These are phyloP conservation scores for Brassica incana DNA, from an alignment of 345 rosid species.

Conservation along the genomic window DNA sequence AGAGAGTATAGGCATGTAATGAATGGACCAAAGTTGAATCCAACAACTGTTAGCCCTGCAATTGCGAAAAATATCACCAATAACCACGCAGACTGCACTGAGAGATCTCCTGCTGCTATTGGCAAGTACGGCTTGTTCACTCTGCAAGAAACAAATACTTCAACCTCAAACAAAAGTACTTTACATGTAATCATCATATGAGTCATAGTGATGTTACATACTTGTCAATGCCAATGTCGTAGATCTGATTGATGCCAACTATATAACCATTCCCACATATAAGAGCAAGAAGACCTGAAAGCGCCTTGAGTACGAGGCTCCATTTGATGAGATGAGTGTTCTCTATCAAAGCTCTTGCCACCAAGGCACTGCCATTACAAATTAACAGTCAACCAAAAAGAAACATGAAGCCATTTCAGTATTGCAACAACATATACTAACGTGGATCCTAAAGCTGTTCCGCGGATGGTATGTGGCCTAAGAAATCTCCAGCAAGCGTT, in stretches of 20 bases:
- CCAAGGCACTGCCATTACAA: slow-evolving; percentile 72
- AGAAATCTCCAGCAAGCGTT: slow-evolving; percentile 97
- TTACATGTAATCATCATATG: not conserved
- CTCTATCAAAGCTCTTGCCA: slow-evolving; percentile 82
- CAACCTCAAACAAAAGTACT: not conserved
- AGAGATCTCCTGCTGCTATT: slow-evolving; percentile 97
- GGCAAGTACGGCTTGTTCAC: slow-evolving; percentile 98
- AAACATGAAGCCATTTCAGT: not conserved
- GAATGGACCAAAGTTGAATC: slow-evolving; percentile 76
- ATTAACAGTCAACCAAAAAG: slow-evolving; percentile 4
- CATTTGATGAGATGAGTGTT: slow-evolving; percentile 75
- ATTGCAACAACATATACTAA: slow-evolving; percentile 36
- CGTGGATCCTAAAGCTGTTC: slow-evolving; percentile 86
- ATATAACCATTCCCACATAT: slow-evolving; percentile 95
- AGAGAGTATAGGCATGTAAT: slow-evolving; percentile 76
- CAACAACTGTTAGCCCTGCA: slow-evolving; percentile 71
- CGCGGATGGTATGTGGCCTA: slow-evolving; percentile 95
- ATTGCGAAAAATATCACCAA: slow-evolving; percentile 79
- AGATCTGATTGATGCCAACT: slow-evolving; percentile 98
- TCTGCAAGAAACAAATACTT: slow-evolving; percentile 48
- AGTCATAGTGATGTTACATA: slow-evolving; percentile 40
- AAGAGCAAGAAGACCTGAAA: slow-evolving; percentile 85
- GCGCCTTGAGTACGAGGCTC: slow-evolving; percentile 81
- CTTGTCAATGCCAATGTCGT: slow-evolving; percentile 95
- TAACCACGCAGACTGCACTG: slow-evolving; percentile 85